Evolutionary conservation across 371 early-diverging fungal species (phyloP).

Genomic region (Mortierella sp.): DNA sequence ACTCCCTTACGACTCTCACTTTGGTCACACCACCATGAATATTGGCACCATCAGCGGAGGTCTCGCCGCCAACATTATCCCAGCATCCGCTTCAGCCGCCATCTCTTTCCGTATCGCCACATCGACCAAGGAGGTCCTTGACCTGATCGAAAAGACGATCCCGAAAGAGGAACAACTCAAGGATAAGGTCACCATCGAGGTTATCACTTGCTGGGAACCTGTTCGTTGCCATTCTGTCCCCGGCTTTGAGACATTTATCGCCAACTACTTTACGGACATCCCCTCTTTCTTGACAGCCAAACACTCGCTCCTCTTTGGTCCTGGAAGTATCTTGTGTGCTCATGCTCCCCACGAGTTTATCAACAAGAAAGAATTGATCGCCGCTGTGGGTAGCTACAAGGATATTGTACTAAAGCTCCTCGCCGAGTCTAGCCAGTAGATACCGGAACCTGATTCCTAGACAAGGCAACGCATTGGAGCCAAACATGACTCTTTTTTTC

Average conservation of each 20-base stretch:
- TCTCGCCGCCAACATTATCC: constrained; percentile 58
- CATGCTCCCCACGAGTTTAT: constrained; percentile 59
- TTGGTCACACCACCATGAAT: constrained; percentile 59
- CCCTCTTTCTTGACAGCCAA: constrained; percentile 50
- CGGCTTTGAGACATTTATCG: constrained; percentile 50
- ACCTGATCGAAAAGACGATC: constrained; percentile 35
- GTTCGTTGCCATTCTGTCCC: constrained; percentile 55
- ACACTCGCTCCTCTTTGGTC: constrained; percentile 54
- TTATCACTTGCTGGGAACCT: constrained; percentile 53
- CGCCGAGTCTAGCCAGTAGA: constrained; percentile 18
- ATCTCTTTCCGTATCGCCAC: constrained; percentile 58
- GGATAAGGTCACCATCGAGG: constrained; percentile 45
- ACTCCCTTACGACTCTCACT: constrained; percentile 47
- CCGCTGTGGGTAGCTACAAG: constrained; percentile 56
- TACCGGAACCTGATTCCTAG: background rate
- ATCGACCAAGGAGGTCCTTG: constrained; percentile 43
- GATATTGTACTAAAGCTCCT: constrained; percentile 50
- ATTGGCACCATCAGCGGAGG: constrained; percentile 56
- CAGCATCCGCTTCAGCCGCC: constrained; percentile 50
- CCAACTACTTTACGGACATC: constrained; percentile 53
- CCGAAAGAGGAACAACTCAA: constrained; percentile 27
- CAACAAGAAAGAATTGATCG: constrained; percentile 56
- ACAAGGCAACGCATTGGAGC: no score
- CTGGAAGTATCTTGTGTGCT: constrained; percentile 58
- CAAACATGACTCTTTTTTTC: no score